Conservation (phyloP, 2,329 filamentous ascomycete species). For the Fusarium mangiferae region DNA sequence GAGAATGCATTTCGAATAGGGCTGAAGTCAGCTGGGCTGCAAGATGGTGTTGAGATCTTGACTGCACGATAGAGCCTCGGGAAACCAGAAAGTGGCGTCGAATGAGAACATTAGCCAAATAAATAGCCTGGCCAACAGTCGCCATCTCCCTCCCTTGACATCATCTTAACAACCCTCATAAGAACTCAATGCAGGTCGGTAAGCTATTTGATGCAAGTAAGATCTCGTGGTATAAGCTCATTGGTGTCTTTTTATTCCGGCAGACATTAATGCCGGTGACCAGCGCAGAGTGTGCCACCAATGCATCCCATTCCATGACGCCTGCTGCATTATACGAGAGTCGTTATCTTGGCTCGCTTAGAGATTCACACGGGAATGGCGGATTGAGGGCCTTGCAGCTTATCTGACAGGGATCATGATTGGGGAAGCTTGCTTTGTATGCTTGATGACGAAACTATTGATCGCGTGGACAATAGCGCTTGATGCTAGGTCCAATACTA, state of each 20-base stretch:
- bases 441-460: slow-evolving; percentile 8
- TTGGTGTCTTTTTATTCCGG: not conserved
- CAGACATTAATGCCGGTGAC: not conserved
- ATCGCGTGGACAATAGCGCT: not conserved
- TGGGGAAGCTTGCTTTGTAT: not conserved
- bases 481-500: not conserved
- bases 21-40: not conserved
- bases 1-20: not conserved
- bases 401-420: not conserved
- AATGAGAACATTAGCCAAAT: slow-evolving; percentile 1
- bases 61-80: not conserved
- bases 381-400: not conserved
- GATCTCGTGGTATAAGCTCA: slow-evolving; percentile 17
- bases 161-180: not conserved
- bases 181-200: not conserved
- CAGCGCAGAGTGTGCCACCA: not conserved
- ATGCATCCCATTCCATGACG: not conserved
- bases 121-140: slow-evolving; percentile 1
- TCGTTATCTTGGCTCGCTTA: not conserved
- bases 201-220: not conserved
- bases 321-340: not conserved
- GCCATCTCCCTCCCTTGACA: not conserved
- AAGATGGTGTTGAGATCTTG: not conserved
- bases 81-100: slow-evolving; percentile 12
- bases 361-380: not conserved